Percentiles rank a stretch among this genome's conserved stretches.
phyloP scores from a whole-genome alignment of 495 filamentous ascomycete genomes.

The Hypoxylon intermedium region DNA sequence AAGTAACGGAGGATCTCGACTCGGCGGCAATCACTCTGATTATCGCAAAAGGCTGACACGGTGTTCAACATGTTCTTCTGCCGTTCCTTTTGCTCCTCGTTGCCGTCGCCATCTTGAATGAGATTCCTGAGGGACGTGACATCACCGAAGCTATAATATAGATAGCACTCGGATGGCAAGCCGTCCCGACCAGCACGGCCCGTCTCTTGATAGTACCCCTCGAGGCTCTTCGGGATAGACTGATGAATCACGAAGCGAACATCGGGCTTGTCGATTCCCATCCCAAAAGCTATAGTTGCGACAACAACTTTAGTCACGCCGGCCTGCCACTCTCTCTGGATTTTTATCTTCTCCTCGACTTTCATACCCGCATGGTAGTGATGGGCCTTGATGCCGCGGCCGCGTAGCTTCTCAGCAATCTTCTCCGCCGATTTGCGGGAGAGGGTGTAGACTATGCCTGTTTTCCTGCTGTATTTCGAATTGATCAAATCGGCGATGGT shows the following conservation, averaged over 20 bases:
- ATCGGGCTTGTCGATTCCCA: constrained; percentile 98
- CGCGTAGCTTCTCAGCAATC: constrained; percentile 70
- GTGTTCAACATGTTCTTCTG: constrained; percentile 84
- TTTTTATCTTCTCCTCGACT: constrained; percentile 63
- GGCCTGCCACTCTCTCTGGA: constrained; percentile 83
- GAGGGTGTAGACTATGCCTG: constrained; percentile 94
- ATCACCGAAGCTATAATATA: constrained; percentile 85
- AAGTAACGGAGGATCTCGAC: constrained; percentile 92
- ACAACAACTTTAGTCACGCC: constrained; percentile 87
- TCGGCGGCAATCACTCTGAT: constrained; percentile 81
- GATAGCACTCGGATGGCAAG: constrained; percentile 82
- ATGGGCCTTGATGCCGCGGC: constrained; percentile 70
- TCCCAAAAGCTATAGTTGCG: constrained; percentile 98
- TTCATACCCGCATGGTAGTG: constrained; percentile 88
- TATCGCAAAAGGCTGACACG: constrained; percentile 87
- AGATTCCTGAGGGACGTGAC: constrained; percentile 66
- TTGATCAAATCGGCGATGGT: constrained; percentile 77
- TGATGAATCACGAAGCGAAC: constrained; percentile 96
- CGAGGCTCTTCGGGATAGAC: constrained; percentile 89
- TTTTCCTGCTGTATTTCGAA: constrained; percentile 67
- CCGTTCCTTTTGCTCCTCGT: constrained; percentile 76
- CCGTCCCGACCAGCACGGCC: constrained; percentile 94
- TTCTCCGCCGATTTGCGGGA: constrained; percentile 83
- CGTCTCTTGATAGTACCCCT: constrained; percentile 98
- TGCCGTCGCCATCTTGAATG: constrained; percentile 80